phyloP scores from a whole-genome alignment of 371 early-diverging fungal genomes.

The Massospora cicadina region DNA sequence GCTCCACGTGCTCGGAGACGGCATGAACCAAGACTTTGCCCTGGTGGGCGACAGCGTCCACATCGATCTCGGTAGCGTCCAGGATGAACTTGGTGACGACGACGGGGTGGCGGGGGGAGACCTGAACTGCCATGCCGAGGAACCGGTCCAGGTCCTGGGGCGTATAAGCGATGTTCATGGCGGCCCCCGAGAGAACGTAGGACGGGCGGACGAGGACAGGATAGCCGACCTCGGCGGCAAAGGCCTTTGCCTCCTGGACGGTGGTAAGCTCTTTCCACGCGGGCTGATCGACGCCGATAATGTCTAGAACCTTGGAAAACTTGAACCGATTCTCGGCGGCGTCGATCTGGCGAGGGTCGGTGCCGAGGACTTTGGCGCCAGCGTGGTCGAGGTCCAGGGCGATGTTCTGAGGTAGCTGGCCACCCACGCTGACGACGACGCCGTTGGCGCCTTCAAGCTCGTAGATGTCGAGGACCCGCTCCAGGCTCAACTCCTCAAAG shows the following conservation, averaged over 20 bases:
- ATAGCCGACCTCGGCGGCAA: conserved; percentile 71
- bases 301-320: conserved; percentile 85
- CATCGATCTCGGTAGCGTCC: conserved; percentile 88
- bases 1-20: conserved; percentile 87
- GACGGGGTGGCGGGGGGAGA: conserved; percentile 82
- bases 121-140: conserved; percentile 67
- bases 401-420: conserved; percentile 93
- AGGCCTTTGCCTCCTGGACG: conserved; percentile 58
- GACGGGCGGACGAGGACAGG: conserved; percentile 91
- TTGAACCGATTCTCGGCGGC: conserved; percentile 88
- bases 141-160: conserved; percentile 56
- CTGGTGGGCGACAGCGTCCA: conserved; percentile 83
- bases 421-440: conserved; percentile 83
- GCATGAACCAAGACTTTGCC: conserved; percentile 79
- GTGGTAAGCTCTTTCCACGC: conserved; percentile 82
- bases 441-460: conserved; percentile 65
- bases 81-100: conserved; percentile 92
- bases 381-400: conserved; percentile 68
- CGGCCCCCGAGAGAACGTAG: conserved; percentile 89
- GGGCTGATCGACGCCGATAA: conserved; percentile 89
- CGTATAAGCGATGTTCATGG: conserved; percentile 87
- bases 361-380: conserved; percentile 77
- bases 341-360: conserved; percentile 85
- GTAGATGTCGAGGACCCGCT: conserved; percentile 87
- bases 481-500: conserved; percentile 80